Evolutionary conservation across 768 basidiomycete genomes (phyloP), one percentile per base, ranked within the genome.

Genomic region (Tylopilus plumbeoviolaceoides): DNA sequence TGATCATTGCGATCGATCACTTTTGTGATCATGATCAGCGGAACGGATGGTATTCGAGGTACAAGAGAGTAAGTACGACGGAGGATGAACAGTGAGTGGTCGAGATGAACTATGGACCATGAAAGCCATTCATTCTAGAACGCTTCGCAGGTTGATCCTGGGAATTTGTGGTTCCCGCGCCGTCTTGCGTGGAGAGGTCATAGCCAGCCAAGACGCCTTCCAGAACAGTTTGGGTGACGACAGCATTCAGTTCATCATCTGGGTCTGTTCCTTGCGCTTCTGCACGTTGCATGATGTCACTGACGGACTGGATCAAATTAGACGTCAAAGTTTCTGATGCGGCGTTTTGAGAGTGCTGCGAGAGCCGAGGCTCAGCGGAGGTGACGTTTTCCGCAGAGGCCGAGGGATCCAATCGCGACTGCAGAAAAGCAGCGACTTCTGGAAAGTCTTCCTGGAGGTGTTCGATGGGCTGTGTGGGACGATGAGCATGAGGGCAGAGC

Each of bases 381-480:
- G 49, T 20, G 21, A 48, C 30, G 27, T 31, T 54, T 30, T 27
- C 20, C 15, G 47, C 53, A 30, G 15, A 27, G 27, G 41, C 52
- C 51, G 63, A 52, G 48, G 63, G 55, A 23, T 66, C 51, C 38
- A 47, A 56, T 38, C 48, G 63, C 8, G 78, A 73, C 56, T 80
- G 78, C 41, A 91, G 71, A 68, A 80, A 88, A 15, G 70, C 73
- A 3, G 88, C 78, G 44, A 91, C 80, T 27, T 79, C 74, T 18
- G 83, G 82, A 63, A 84, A 89, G 38, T 92, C 89, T 57, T 88
- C 84, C 12, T 70, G 66, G 5, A 91, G 78, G 63, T 87, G 79
- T 43, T 83, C 81, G 59, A 83, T 81, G 12, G 89, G 84, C 90
- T 49, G 33, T 18, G 50, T 6, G 41, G 10, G 47, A 27, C 5